Evolutionary conservation across 2,329 filamentous ascomycete species (phyloP), one percentile per base, ranked within the genome.

Genomic region (Talaromyces sp.): DNA sequence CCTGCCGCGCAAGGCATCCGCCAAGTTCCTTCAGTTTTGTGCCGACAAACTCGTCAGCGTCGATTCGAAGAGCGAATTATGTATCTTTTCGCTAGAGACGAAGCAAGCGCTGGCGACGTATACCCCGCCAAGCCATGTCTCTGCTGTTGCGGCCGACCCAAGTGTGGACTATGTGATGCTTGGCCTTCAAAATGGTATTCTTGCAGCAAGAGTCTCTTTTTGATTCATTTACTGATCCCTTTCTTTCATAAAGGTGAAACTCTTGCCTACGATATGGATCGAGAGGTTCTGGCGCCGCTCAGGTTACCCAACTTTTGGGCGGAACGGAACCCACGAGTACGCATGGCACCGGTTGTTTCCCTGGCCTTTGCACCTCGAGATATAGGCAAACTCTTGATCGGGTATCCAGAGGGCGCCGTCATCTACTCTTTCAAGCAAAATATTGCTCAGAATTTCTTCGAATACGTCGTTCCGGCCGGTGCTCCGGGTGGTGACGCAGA

Each of bases 361-460:
- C 80, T 99, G 70, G 86, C 92, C 63, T 82, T 98, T 67, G 95
- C 98, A 70, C 93, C 95, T 2, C 85, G 92, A 68, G 95, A 99
- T 72, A 91, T 98, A 66, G 95, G 95, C 4, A 92, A 92, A 70
- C 81, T 99, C 28, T 78, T 99, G 61, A 90, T 99, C 62, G 93
- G 89, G n/a, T 99, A 98, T 73, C 86, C 86, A 0, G 86, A 93
- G 66, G 95, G 95, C 15, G 92, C 91, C 6, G 91, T 91, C 54
- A 84, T 95, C 63, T 99, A 96, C 76, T 96, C 92, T 2, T 96
- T 99, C 81, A 98, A 99, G 78, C 90, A 96, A 73, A 93, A 92
- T 70, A 84, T 88, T 62, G 82, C 91, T 0, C 79, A 87, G 54
- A 88, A 90, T 65, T 96, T 87, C 76, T 92, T 96, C 69, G 84